These are phyloP conservation scores for Neofusicoccum parvum DNA, from an alignment of 2,329 filamentous ascomycete species.

Conservation along the genomic window DNA sequence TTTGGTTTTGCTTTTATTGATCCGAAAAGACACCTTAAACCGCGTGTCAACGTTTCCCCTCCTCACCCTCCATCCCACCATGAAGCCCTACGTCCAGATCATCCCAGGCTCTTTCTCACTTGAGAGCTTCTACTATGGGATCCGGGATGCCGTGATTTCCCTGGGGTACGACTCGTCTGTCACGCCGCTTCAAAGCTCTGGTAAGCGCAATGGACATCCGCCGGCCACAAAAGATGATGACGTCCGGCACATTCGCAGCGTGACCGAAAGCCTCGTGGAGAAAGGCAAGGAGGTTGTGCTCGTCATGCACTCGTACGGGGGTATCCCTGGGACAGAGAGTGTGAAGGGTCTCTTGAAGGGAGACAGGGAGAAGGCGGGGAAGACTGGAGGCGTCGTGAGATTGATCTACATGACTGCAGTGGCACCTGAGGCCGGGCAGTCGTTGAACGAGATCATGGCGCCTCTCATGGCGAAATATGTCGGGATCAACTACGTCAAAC, in stretches of 20 bases:
- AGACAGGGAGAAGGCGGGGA: constrained; percentile 31
- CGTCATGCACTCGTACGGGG: constrained; percentile 42
- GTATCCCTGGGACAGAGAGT: constrained; percentile 32
- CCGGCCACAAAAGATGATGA: constrained; percentile 34
- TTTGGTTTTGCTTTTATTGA: too few relatives aligned
- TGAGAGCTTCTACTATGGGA: constrained; percentile 24
- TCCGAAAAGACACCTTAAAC: neutral
- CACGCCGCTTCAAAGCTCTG: constrained; percentile 23
- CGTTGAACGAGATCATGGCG: constrained; percentile 1
- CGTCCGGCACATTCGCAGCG: constrained; percentile 32
- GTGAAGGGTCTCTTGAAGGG: constrained; percentile 32
- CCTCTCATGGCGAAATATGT: neutral
- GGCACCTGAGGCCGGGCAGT: neutral
- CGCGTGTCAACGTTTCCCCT: too few relatives aligned
- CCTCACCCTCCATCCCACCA: neutral
- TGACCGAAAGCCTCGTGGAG: constrained; percentile 28
- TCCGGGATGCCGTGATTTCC: constrained; percentile 22
- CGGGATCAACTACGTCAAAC: neutral
- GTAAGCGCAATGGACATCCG: constrained; percentile 4
- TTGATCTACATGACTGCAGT: constrained; percentile 29
- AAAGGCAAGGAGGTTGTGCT: constrained; percentile 37
- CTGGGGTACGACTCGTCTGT: constrained; percentile 27
- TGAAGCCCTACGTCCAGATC: constrained; percentile 29
- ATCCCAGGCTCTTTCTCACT: constrained; percentile 32
- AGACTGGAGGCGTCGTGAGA: constrained; percentile 35